These are phyloP conservation scores for Elongisporangium senticosum DNA, from an alignment of 352 stramenopile genomes.

Conservation along the genomic window DNA sequence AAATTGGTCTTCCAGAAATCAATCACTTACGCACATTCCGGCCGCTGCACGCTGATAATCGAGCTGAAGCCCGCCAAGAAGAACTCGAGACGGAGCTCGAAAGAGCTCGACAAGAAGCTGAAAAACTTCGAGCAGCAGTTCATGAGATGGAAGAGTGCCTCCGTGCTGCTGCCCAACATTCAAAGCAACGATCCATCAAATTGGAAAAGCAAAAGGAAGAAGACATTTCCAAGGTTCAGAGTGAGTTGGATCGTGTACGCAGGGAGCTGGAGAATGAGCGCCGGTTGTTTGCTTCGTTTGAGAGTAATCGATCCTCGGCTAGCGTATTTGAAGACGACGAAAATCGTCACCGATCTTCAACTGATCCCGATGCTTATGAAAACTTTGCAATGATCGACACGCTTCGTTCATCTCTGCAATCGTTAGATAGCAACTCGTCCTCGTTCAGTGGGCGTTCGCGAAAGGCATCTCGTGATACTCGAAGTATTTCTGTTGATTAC, in stretches of 20 bases:
- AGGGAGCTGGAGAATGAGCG: conserved; percentile 49
- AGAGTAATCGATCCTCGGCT: conserved; percentile 25
- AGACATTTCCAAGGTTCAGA: conserved; percentile 40
- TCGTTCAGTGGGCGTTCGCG: conserved; percentile 17
- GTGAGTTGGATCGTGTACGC: conserved; percentile 43
- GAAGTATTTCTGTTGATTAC: conserved; percentile 4
- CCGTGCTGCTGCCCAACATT: conserved; percentile 36
- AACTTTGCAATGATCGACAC: conserved; percentile 25
- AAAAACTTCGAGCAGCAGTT: conserved; percentile 46
- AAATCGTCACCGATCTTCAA: conserved; percentile 4
- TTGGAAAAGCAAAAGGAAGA: conserved; percentile 50
- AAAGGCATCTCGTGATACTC: conserved; percentile 5
- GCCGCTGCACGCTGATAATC: conserved; percentile 45
- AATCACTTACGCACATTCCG: conserved; percentile 63
- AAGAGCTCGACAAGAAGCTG: conserved; percentile 43
- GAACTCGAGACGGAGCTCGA: conserved; percentile 54
- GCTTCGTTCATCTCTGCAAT: conserved; percentile 31
- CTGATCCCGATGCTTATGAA: conserved; percentile 23
- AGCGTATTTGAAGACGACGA: conserved; percentile 20
- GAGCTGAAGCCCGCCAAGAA: conserved; percentile 35
- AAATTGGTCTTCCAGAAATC: conserved; percentile 66
- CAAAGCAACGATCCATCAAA: conserved; percentile 50
- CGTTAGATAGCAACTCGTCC: conserved; percentile 3
- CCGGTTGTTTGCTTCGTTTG: conserved; percentile 23
- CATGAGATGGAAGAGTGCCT: conserved; percentile 59